A percentile compares a stretch with the other conserved stretches of the same genome.
phyloP scores from a whole-genome alignment of 2,329 filamentous ascomycete species.

The Colletotrichum limetticola region DNA sequence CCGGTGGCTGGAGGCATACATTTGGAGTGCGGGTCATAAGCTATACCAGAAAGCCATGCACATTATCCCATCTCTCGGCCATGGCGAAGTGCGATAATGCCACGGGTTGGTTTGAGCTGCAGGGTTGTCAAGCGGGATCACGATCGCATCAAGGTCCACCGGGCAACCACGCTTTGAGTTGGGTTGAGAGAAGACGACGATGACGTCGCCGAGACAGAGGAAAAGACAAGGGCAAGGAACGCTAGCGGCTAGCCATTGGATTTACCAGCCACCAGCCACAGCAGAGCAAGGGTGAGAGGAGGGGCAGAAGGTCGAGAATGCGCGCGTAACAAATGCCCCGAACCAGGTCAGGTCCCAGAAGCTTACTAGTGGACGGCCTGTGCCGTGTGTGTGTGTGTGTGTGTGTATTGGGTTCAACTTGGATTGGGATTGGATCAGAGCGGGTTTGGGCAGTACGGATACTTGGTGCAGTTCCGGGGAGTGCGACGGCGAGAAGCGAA shows the following conservation, averaged over 20 bases:
- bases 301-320: not conserved
- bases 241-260: not conserved
- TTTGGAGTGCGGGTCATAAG: not conserved
- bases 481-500: not conserved
- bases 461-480: not conserved
- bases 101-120: not conserved
- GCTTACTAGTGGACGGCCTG: slow-evolving; percentile 15
- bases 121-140: not conserved
- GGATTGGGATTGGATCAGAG: not conserved
- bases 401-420: slow-evolving; percentile 4
- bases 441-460: not conserved
- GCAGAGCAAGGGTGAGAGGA: no score
- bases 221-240: not conserved
- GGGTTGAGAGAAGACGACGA: not conserved
- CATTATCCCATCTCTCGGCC: not conserved
- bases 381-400: slow-evolving; percentile 11
- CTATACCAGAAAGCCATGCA: not conserved
- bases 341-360: not conserved
- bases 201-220: not conserved
- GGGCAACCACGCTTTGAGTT: not conserved
- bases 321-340: not conserved
- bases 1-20: not conserved
- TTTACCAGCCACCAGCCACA: not conserved
- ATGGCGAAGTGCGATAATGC: not conserved
- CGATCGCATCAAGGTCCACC: not conserved